Conservation (phyloP, 2,329 filamentous ascomycete species). For the Magnaporthiopsis rhizophila region DNA sequence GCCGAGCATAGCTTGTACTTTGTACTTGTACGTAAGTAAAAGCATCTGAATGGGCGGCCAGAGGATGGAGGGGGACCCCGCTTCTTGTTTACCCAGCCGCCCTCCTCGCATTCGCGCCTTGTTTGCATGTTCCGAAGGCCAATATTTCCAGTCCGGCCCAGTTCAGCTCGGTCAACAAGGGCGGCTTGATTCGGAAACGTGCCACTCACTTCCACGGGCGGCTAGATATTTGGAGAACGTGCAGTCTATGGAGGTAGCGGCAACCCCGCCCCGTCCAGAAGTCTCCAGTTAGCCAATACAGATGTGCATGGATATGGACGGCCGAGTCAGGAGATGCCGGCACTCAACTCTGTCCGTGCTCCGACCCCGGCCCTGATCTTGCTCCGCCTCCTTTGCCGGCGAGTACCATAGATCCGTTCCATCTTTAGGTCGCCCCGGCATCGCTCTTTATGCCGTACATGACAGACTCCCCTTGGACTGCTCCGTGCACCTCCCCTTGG, state of each 20-base stretch:
- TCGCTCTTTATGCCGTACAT: background rate
- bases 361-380: background rate
- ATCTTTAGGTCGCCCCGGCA: background rate
- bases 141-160: background rate
- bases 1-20: background rate
- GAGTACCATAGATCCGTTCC: background rate
- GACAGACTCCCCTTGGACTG: background rate
- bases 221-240: background rate
- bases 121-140: background rate
- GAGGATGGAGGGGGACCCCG: background rate
- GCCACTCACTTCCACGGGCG: background rate
- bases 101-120: background rate
- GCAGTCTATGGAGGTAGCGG: background rate
- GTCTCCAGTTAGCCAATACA: background rate
- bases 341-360: background rate
- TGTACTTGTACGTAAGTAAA: background rate
- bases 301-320: background rate
- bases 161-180: background rate
- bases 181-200: background rate
- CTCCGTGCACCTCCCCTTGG: background rate
- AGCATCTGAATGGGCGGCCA: background rate
- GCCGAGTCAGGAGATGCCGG: background rate
- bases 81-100: background rate
- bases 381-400: background rate
- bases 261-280: background rate